Percentiles rank a stretch among this genome's conserved stretches.
These are phyloP conservation scores for Hemileccinum rubropunctum DNA, from an alignment of 768 basidiomycete species.

Conservation along the genomic window DNA sequence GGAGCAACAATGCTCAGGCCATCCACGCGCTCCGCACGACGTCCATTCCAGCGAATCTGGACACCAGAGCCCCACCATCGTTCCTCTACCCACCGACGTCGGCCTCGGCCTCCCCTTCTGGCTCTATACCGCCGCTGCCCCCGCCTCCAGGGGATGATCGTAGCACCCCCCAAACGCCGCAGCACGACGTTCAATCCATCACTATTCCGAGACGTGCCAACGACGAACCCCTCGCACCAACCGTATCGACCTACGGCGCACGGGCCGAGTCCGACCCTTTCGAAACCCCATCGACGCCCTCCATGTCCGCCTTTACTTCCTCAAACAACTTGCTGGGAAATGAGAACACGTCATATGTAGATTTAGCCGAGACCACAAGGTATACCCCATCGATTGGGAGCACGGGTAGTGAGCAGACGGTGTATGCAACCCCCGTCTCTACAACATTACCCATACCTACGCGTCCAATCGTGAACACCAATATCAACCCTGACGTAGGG, in stretches of 20 bases:
- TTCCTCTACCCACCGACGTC: constrained; percentile 27
- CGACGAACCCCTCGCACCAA: constrained; percentile 33
- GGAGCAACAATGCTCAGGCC: constrained; percentile 42
- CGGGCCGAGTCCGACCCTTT: constrained; percentile 25
- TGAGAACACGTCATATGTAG: neutral
- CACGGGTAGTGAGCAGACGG: constrained; percentile 15
- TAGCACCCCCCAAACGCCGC: constrained; percentile 13
- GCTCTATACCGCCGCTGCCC: constrained; percentile 8
- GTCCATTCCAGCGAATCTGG: constrained; percentile 16
- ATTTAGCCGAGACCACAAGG: neutral
- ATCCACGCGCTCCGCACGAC: constrained; percentile 35
- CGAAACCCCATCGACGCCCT: constrained; percentile 27
- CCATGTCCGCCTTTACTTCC: constrained; percentile 26
- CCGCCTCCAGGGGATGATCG: constrained; percentile 14
- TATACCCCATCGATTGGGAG: constrained; percentile 13
- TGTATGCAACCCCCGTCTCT: constrained; percentile 14
- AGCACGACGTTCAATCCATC: constrained; percentile 16
- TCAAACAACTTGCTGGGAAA: constrained; percentile 14
- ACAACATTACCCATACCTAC: neutral
- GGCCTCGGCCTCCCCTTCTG: neutral
- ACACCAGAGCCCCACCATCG: constrained; percentile 9
- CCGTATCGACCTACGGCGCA: constrained; percentile 7
- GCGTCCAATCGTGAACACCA: neutral
- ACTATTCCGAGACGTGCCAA: constrained; percentile 24
- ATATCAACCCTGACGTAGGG: neutral